These are phyloP conservation scores for Sungouiella blattae DNA, from an alignment of 805 yeast species.

Conservation along the genomic window DNA sequence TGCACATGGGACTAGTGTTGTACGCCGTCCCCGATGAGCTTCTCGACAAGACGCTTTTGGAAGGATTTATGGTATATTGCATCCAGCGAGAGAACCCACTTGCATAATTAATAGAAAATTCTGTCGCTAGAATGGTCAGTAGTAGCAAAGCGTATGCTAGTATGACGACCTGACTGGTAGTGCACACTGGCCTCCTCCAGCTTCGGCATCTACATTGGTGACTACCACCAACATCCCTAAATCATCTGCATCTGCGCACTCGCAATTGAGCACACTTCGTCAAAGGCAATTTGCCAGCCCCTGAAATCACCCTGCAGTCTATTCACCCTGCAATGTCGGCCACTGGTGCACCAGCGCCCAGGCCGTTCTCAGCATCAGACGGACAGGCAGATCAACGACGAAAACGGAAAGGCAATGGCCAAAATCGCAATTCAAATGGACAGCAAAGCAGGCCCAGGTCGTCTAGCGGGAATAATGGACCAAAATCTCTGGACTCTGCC, in stretches of 20 bases:
- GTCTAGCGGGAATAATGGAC: not conserved
- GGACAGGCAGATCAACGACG: not conserved
- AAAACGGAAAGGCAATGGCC: not conserved
- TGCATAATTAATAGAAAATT: too few relatives aligned
- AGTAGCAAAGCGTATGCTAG: too few relatives aligned
- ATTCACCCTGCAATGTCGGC: not conserved
- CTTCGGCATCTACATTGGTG: not conserved
- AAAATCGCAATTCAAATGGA: not conserved
- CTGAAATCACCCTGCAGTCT: too few relatives aligned
- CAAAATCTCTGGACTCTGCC: not conserved
- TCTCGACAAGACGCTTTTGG: conserved; percentile 27
- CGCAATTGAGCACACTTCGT: too few relatives aligned
- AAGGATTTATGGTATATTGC: conserved; percentile 48
- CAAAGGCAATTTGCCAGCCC: too few relatives aligned
- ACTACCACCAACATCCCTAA: too few relatives aligned
- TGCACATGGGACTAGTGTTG: conserved; percentile 30
- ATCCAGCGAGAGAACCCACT: not conserved
- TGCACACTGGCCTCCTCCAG: not conserved
- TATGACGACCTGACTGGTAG: not conserved
- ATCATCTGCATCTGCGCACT: too few relatives aligned
- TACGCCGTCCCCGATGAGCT: conserved; percentile 28
- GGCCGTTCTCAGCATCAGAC: not conserved
- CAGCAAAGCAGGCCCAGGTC: too few relatives aligned
- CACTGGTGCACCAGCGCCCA: not conserved
- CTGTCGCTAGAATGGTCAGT: too few relatives aligned